Percentiles rank a stretch among this genome's conserved stretches.
phyloP scores from a whole-genome alignment of 768 basidiomycete genomes.

The Lyophyllum shimeji region DNA sequence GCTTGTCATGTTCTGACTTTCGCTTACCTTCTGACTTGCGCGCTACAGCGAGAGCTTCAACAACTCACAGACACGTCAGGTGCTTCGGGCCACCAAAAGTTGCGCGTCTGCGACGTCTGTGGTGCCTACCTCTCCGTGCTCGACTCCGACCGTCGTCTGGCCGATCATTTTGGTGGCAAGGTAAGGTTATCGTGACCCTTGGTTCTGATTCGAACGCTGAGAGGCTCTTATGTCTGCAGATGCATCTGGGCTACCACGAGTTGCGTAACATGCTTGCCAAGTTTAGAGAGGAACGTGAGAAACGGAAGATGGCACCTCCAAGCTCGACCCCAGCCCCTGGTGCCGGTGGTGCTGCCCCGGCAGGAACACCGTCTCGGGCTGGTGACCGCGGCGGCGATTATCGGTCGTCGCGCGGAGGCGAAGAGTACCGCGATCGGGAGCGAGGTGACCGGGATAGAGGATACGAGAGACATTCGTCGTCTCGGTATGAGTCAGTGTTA shows the following conservation, averaged over 20 bases:
- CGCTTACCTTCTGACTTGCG: slow-evolving; percentile 11
- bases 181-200: slow-evolving; percentile 44
- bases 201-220: slow-evolving; percentile 18
- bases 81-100: slow-evolving; percentile 98
- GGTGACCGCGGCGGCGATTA: slow-evolving; percentile 45
- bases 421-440: slow-evolving; percentile 64
- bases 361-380: slow-evolving; percentile 41
- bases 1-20: neutral
- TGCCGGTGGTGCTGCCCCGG: slow-evolving; percentile 34
- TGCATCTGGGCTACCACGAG: slow-evolving; percentile 99
- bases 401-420: slow-evolving; percentile 59
- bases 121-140: slow-evolving; percentile 98
- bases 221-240: slow-evolving; percentile 50
- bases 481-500: slow-evolving; percentile 70
- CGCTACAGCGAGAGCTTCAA: slow-evolving; percentile 81
- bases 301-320: slow-evolving; percentile 61
- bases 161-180: slow-evolving; percentile 99
- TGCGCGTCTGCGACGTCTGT: slow-evolving; percentile 99
- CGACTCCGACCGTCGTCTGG: slow-evolving; percentile 96
- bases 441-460: slow-evolving; percentile 63
- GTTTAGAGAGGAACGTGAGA: slow-evolving; percentile 90
- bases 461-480: slow-evolving; percentile 65
- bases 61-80: slow-evolving; percentile 97
- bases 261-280: slow-evolving; percentile 90
- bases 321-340: slow-evolving; percentile 38